Conservation (phyloP, 2,329 filamentous ascomycete genomes). For the Aureobasidium vineae region DNA sequence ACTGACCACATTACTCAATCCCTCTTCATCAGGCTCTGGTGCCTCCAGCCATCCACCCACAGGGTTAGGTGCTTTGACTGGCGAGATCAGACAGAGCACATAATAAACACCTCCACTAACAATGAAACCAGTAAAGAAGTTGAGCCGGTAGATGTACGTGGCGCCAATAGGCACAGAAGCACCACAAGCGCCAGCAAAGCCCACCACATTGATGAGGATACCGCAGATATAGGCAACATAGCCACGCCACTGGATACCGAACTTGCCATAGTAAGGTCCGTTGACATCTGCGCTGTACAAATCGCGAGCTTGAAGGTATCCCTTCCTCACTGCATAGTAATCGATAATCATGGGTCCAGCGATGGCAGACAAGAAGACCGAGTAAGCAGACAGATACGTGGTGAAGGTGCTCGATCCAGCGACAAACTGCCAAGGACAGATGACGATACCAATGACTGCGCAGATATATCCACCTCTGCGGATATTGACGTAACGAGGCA, state of each 20-base stretch:
- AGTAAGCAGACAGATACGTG: constrained; percentile 87
- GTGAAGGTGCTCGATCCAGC: constrained; percentile 77
- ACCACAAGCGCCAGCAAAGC: constrained; percentile 81
- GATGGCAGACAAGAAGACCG: constrained; percentile 89
- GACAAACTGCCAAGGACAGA: constrained; percentile 84
- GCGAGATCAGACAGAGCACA: constrained; percentile 64
- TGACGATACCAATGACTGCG: constrained; percentile 72
- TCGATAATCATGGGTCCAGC: constrained; percentile 87
- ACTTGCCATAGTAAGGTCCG: constrained; percentile 70
- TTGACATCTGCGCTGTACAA: constrained; percentile 70
- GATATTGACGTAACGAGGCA: constrained; percentile 62
- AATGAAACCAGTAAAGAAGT: constrained; percentile 84
- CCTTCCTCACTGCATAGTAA: constrained; percentile 82
- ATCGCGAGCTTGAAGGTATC: constrained; percentile 74
- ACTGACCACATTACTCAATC: constrained; percentile 26
- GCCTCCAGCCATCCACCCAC: constrained; percentile 78
- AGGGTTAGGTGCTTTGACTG: constrained; percentile 63
- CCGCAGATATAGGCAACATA: constrained; percentile 80
- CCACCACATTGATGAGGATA: constrained; percentile 87
- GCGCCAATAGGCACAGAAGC: constrained; percentile 70
- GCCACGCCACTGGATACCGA: constrained; percentile 76
- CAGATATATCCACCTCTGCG: constrained; percentile 85
- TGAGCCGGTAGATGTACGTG: constrained; percentile 82
- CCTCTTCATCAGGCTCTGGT: constrained; percentile 50
- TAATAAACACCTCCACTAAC: constrained; percentile 68